Percentiles rank a stretch among this genome's conserved stretches.
phyloP scores from a whole-genome alignment of 1,284 basidiomycete genomes.

The Microbotryum saponariae region DNA sequence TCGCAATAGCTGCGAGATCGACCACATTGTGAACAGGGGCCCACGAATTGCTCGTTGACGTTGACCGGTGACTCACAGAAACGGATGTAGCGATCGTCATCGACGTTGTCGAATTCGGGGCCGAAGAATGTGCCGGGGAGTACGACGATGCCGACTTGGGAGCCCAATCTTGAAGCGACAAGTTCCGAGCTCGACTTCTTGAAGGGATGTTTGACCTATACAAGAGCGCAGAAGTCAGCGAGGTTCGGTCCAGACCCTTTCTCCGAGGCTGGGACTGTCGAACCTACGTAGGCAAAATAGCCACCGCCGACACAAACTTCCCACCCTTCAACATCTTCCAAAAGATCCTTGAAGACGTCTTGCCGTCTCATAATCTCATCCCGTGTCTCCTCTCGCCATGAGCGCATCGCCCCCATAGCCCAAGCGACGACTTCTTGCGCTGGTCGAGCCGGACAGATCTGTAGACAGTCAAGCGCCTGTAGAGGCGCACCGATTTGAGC shows the following conservation, averaged over 20 bases:
- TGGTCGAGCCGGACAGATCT: constrained; percentile 66
- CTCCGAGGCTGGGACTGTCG: neutral
- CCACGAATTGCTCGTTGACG: constrained; percentile 7
- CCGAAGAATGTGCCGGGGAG: constrained; percentile 65
- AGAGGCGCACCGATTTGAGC: no score
- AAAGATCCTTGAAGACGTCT: constrained; percentile 48
- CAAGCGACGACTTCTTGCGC: constrained; percentile 58
- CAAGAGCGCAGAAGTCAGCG: neutral
- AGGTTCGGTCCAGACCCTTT: neutral
- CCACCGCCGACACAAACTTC: constrained; percentile 37
- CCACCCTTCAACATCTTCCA: constrained; percentile 38
- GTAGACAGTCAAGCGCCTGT: constrained; percentile 61
- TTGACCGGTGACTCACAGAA: constrained; percentile 21
- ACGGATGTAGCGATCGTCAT: constrained; percentile 56
- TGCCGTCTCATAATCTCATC: constrained; percentile 53
- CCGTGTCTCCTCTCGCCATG: constrained; percentile 50
- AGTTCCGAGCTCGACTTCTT: constrained; percentile 34
- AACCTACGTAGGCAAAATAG: constrained; percentile 40
- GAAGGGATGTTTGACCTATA: constrained; percentile 59
- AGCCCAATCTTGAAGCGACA: constrained; percentile 56
- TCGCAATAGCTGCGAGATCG: constrained; percentile 53
- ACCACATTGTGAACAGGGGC: neutral
- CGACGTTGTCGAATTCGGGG: constrained; percentile 39
- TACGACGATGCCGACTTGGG: constrained; percentile 57
- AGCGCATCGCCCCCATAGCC: constrained; percentile 19